Evolutionary conservation across 495 filamentous ascomycete species (phyloP), one percentile per base, ranked within the genome.

Genomic region (Podospora appendiculata): DNA sequence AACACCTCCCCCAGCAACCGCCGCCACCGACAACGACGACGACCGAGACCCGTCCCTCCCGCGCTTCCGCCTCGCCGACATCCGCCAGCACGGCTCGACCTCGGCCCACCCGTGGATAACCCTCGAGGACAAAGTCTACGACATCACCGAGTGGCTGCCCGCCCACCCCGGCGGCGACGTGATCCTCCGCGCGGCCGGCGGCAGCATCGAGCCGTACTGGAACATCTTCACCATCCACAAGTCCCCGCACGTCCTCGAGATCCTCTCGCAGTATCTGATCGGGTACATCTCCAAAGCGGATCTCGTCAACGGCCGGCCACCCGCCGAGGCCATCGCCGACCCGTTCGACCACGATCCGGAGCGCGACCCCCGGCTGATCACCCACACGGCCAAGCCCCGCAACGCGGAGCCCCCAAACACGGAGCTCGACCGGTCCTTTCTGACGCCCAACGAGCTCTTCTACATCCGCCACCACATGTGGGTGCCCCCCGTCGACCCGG

Each of bases 391-490:
- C n/a, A 73, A 75, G 51, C 80, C 80, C 8, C 72, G 77, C 48
- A 83, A 82, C 56, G 78, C 79, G 0, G 80, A 84, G 53, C 79
- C 78, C 0, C 79, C 79, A 3, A 70, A 50, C 10, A 58, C 68
- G 2, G 70, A 70, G 55, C 64, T 80, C 45, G 63, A 66, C 36
- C 58, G 57, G 13, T 49, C 60, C 16, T 80, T 81, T 62, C 60
- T 75, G 41, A 86, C 82, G 6, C 77, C 76, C 0, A 76, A 71
- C 14, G 60, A 67, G 8, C 53, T 79, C 6, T 83, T 83, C 59
- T 86, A 84, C 56, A 75, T 85, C 3, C 71, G 82, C 4, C 80
- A 82, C 55, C 82, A 86, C 64, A 76, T 83, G 63, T 77, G 79
- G 73, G 81, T 84, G 47, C 82, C 82, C 0, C 66, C 70, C 43